These are phyloP conservation scores for Globisporangium megalacanthum DNA, from an alignment of 352 stramenopile genomes.

Conservation along the genomic window DNA sequence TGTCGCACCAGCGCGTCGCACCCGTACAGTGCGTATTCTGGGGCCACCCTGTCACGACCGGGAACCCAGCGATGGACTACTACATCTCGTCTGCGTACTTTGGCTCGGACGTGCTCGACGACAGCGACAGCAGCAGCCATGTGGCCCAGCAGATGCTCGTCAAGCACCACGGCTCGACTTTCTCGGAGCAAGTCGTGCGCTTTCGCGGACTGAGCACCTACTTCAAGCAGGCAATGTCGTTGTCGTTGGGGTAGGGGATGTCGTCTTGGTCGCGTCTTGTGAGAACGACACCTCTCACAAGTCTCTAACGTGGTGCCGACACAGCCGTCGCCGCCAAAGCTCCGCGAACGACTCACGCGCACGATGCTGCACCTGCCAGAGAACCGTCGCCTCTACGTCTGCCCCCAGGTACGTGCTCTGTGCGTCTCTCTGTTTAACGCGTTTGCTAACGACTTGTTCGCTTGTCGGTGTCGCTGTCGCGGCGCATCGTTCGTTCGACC, in stretches of 20 bases:
- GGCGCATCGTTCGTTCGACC: neutral
- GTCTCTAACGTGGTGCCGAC: neutral
- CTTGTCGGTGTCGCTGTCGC: too few species aligned
- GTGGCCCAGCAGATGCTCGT: neutral
- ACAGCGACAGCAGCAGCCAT: neutral
- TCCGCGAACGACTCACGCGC: slow-evolving; percentile 21
- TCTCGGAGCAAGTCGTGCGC: slow-evolving; percentile 66
- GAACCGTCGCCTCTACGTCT: slow-evolving; percentile 46
- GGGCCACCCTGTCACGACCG: slow-evolving; percentile 81
- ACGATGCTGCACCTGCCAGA: slow-evolving; percentile 33
- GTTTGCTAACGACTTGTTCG: neutral
- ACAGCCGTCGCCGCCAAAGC: slow-evolving; percentile 12
- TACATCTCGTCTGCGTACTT: slow-evolving; percentile 71
- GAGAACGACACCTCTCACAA: neutral
- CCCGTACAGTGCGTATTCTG: slow-evolving; percentile 78
- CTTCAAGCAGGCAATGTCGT: slow-evolving; percentile 21
- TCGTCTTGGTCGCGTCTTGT: neutral
- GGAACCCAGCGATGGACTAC: slow-evolving; percentile 72
- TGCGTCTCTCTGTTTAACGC: neutral
- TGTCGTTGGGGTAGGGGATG: too few species aligned
- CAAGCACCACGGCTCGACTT: slow-evolving; percentile 28
- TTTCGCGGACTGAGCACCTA: slow-evolving; percentile 63
- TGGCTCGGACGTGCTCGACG: slow-evolving; percentile 17
- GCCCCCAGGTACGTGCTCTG: slow-evolving; percentile 29
- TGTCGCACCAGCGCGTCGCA: slow-evolving; percentile 69